phyloP scores from a whole-genome alignment of 352 stramenopile genomes.

The Blastocystis sp. region DNA sequence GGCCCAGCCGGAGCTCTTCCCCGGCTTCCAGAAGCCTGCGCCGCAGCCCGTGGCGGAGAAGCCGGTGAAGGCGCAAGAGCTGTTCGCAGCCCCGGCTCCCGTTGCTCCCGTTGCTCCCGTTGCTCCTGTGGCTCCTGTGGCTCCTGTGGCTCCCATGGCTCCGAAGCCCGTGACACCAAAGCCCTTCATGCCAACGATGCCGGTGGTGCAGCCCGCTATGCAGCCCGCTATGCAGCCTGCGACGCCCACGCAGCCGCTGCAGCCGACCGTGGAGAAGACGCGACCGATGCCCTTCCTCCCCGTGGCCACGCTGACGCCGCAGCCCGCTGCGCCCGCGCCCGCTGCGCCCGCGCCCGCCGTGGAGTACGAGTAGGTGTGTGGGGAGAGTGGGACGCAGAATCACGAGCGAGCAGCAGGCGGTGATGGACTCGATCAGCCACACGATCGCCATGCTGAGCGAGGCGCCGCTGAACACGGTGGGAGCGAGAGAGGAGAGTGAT shows the following conservation, averaged over 20 bases:
- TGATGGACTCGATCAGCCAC: background rate
- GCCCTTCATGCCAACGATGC: background rate
- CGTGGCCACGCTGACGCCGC: background rate
- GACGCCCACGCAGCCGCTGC: background rate
- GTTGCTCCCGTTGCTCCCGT: background rate
- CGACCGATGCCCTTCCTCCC: background rate
- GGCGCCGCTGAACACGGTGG: background rate
- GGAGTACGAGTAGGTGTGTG: background rate
- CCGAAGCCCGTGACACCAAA: background rate
- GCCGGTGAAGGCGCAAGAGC: background rate
- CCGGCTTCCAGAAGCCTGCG: background rate
- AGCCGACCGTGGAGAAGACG: background rate
- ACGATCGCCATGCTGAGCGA: conserved; percentile 5
- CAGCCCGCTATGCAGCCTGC: background rate
- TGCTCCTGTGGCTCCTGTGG: background rate
- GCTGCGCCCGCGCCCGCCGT: background rate
- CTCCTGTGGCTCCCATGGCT: background rate
- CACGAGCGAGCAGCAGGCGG: background rate
- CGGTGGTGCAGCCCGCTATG: background rate
- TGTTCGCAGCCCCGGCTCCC: background rate
- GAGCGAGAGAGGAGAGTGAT: too few species aligned
- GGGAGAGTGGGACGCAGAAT: background rate
- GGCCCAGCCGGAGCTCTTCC: background rate
- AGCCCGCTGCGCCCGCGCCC: background rate
- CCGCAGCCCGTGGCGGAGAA: background rate